Percentiles rank a stretch among this genome's conserved stretches.
These are phyloP conservation scores for Pseudonitzschia delicatissima DNA, from an alignment of 108 stramenopile genomes.

Conservation along the genomic window DNA sequence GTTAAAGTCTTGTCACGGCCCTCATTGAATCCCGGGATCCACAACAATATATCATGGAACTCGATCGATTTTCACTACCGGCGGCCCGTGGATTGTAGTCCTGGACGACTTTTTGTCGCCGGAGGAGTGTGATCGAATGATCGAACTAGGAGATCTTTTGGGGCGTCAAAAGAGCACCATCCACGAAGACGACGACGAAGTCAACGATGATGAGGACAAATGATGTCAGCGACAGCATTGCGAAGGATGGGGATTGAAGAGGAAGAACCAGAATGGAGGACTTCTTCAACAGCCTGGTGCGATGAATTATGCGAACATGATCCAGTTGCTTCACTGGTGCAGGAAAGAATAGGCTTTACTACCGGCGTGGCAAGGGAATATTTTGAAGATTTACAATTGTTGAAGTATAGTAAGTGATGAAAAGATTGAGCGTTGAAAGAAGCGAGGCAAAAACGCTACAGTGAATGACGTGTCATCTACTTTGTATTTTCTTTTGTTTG, in stretches of 20 bases:
- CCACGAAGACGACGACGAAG: neutral
- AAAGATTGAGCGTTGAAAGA: neutral
- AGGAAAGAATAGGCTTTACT: constrained; percentile 50
- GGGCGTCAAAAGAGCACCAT: constrained; percentile 42
- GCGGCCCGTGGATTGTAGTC: constrained; percentile 47
- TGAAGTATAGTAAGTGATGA: constrained; percentile 17
- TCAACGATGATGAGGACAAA: neutral
- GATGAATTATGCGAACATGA: constrained; percentile 41
- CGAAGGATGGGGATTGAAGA: neutral
- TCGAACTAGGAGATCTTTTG: constrained; percentile 50
- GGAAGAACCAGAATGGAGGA: constrained; percentile 22
- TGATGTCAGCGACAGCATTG: neutral
- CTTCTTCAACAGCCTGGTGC: constrained; percentile 67
- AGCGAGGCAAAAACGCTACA: neutral
- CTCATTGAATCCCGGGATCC: neutral
- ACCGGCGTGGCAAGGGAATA: constrained; percentile 22
- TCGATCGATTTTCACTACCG: too few species aligned
- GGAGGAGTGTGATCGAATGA: constrained; percentile 67
- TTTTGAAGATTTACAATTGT: constrained; percentile 61
- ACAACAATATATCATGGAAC: neutral
- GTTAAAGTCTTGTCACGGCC: neutral
- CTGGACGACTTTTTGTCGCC: constrained; percentile 72
- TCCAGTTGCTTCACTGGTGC: constrained; percentile 35
- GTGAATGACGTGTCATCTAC: neutral
- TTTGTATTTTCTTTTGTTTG: neutral